Evolutionary conservation across 2,329 filamentous ascomycete species (phyloP), one percentile per base, ranked within the genome.

Genomic region (Colletotrichum spaethianum): DNA sequence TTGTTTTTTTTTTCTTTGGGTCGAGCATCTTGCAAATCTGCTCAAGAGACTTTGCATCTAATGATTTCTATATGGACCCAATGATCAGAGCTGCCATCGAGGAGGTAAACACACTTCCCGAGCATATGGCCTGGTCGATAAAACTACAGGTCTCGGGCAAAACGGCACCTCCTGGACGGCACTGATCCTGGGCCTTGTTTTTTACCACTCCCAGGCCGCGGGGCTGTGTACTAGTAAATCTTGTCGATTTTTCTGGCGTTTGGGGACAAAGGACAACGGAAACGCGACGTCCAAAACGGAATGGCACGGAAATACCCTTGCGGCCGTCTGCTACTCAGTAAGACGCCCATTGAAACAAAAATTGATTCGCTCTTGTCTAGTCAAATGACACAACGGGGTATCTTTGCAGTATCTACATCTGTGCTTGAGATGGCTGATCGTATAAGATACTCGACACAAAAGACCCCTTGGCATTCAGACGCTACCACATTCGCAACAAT

Each of bases 261-360:
- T 28, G 42, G 61, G 60, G 63, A 48, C 50, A 44, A 33, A 23
- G 2, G 36, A 36, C 36, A 18, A 55, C 23, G 26, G 60, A 28
- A 26, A 33, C 31, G 31, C 6, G 52, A 31, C 31, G 60, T 44
- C 52, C 31, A 26, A 63, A 52, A 63, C 23, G 69, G 69, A 60
- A 67, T 28, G 65, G 59, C 42, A 69, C 53, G 69, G 70, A 64
- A 72, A 72, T 72, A 72, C 70, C 65, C 70, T 72, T 60, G 66
- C 23, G 70, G 44, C 33, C 33, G 46, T 60, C 59, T 28, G 36
- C 26, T 23, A 38, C 33, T 36, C 36, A 46, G 46, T n/a, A 33
- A 56, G 31, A 52, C 60, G 28, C 70, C 60, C 60, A 50, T 48
- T 55, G 53, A 72, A 46, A 72, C 52, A 33, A 56, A 68, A 23